phyloP scores from a whole-genome alignment of 2,329 filamentous ascomycete genomes.

The Arthrobotrys conoides region DNA sequence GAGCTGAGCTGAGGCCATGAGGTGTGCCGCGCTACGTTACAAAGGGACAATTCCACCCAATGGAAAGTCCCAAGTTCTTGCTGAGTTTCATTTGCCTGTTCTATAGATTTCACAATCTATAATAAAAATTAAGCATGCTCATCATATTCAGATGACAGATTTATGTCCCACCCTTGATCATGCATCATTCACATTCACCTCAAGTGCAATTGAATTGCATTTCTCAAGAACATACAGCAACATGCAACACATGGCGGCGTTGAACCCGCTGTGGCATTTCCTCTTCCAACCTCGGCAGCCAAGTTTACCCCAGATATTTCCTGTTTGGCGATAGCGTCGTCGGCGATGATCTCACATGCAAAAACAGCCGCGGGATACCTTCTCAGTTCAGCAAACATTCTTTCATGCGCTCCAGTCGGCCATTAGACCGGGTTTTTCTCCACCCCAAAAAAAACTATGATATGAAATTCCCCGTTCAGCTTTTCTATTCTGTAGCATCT shows the following conservation, averaged over 20 bases:
- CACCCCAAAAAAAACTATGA: constrained; percentile 2
- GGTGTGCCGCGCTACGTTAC: too few species aligned
- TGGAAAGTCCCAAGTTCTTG: not conserved
- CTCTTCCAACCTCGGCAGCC: constrained; percentile 35
- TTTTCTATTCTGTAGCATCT: constrained; percentile 30
- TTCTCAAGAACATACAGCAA: too few species aligned
- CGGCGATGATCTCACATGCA: constrained; percentile 61
- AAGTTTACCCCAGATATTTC: constrained; percentile 32
- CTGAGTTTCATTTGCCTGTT: not conserved
- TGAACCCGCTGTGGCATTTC: constrained; percentile 8
- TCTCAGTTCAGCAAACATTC: constrained; percentile 43
- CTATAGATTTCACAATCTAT: not conserved
- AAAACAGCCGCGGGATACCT: constrained; percentile 58
- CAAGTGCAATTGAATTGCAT: too few species aligned
- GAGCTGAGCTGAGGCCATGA: too few species aligned
- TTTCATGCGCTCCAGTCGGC: constrained; percentile 48
- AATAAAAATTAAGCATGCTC: not conserved
- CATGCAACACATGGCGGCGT: not conserved
- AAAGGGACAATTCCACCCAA: too few species aligned
- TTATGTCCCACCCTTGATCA: not conserved
- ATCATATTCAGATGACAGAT: not conserved
- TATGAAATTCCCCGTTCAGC: constrained; percentile 43
- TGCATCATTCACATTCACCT: not conserved
- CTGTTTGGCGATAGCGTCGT: constrained; percentile 27
- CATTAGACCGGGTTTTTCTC: constrained; percentile 14